Evolutionary conservation across 805 yeast genomes (phyloP).

Genomic region (Candida quercuum): DNA sequence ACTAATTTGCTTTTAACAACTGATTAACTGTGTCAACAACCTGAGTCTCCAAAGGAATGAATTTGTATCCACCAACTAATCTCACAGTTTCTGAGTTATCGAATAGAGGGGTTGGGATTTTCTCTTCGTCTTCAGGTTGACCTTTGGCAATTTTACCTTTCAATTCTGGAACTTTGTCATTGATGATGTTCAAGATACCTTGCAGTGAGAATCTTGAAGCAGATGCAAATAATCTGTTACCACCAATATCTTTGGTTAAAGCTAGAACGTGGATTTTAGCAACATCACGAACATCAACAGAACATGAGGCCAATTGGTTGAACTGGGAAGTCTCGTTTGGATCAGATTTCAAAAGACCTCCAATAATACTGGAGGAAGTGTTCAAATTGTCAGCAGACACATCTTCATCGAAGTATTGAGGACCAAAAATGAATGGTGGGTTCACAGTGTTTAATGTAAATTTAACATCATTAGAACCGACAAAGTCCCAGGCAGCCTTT

Average conservation of each 20-base stretch:
- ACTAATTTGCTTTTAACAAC: background rate
- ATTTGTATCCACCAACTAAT: constrained; percentile 31
- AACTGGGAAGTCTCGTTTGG: constrained; percentile 15
- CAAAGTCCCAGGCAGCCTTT: constrained; percentile 49
- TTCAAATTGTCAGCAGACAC: constrained; percentile 30
- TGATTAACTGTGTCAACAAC: constrained; percentile 39
- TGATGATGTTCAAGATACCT: constrained; percentile 17
- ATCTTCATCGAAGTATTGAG: constrained; percentile 42
- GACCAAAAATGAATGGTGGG: constrained; percentile 53
- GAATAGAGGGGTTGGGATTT: background rate
- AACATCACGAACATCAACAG: constrained; percentile 51
- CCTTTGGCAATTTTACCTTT: constrained; percentile 36
- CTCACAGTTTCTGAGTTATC: constrained; percentile 12
- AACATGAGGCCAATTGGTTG: background rate
- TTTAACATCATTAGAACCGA: constrained; percentile 24
- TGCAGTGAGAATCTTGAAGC: constrained; percentile 12
- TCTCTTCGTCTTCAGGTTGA: constrained; percentile 21
- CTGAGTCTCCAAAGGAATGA: constrained; percentile 31
- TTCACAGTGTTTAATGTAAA: constrained; percentile 39
- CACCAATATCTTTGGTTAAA: constrained; percentile 26
- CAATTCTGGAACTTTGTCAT: constrained; percentile 34
- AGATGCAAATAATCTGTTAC: constrained; percentile 24
- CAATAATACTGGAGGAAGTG: constrained; percentile 32
- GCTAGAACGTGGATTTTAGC: constrained; percentile 47
- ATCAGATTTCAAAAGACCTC: constrained; percentile 21